These are phyloP conservation scores for Tetradesmus lagerheimii DNA, from an alignment of 139 green algal species.

Conservation along the genomic window DNA sequence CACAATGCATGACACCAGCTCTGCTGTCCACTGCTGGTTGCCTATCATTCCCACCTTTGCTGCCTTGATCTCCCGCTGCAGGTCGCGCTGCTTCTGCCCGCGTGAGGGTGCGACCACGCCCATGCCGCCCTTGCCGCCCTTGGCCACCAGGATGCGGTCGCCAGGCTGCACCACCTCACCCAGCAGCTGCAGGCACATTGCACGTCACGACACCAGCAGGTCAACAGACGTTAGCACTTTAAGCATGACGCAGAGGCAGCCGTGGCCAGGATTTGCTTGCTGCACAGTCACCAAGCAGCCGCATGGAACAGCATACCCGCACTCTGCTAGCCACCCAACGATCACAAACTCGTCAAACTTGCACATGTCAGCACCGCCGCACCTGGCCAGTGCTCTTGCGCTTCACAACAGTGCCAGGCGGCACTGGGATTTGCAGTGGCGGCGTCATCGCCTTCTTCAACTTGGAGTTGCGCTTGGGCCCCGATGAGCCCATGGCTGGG, in stretches of 20 bases:
- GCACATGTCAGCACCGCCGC: background rate
- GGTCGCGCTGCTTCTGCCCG: conserved; percentile 41
- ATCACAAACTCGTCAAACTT: background rate
- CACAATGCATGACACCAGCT: too few relatives aligned
- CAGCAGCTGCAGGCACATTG: conserved; percentile 53
- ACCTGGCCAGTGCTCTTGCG: conserved; percentile 64
- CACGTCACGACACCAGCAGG: background rate
- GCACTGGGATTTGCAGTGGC: conserved; percentile 71
- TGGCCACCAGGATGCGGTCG: conserved; percentile 69
- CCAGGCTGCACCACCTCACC: conserved; percentile 77
- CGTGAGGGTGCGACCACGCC: conserved; percentile 66
- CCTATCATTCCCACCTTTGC: conserved; percentile 41
- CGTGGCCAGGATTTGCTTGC: too few relatives aligned
- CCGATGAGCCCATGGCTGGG: conserved; percentile 69
- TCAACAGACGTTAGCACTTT: too few relatives aligned
- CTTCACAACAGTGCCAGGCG: conserved; percentile 83
- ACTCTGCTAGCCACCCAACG: background rate
- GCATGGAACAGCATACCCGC: too few relatives aligned
- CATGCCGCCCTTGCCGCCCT: conserved; percentile 69
- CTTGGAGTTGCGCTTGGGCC: conserved; percentile 66
- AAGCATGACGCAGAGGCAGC: too few relatives aligned
- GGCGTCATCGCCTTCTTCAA: conserved; percentile 61
- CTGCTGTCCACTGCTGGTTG: background rate
- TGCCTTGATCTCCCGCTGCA: conserved; percentile 45
- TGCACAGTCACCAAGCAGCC: too few relatives aligned